A percentile compares a stretch with the other conserved stretches of the same genome.
These are phyloP conservation scores for Globisporangium paroecandrum DNA, from an alignment of 352 stramenopile genomes.

Conservation along the genomic window DNA sequence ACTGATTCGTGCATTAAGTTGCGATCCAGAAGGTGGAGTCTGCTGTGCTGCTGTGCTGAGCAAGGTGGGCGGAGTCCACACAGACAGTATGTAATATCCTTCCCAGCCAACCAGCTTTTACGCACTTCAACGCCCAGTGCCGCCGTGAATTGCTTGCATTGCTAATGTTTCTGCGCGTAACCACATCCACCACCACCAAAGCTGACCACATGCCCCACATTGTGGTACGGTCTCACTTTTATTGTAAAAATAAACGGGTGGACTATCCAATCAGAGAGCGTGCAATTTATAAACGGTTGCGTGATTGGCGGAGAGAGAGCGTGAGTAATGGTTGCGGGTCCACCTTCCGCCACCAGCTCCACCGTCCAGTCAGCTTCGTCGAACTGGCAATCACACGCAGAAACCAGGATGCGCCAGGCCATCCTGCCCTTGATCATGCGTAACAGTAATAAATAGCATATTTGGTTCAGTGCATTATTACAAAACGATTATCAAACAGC, in stretches of 20 bases:
- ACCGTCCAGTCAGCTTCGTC: constrained; percentile 6
- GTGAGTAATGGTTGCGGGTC: neutral
- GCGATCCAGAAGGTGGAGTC: too few relatives aligned
- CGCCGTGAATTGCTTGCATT: neutral
- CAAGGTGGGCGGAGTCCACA: neutral
- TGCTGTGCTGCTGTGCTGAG: neutral
- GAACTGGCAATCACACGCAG: constrained; percentile 7
- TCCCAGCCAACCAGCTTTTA: neutral
- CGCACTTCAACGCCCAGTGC: neutral
- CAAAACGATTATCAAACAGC: neutral
- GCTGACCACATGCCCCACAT: neutral
- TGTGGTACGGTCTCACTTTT: neutral
- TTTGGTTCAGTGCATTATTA: too few relatives aligned
- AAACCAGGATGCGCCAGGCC: neutral
- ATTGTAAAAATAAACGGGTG: neutral
- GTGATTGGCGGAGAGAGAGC: neutral
- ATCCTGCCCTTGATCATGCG: neutral
- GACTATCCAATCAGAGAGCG: neutral
- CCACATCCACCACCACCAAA: neutral
- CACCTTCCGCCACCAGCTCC: neutral
- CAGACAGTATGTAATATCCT: too few relatives aligned
- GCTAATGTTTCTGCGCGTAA: neutral
- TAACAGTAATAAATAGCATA: neutral
- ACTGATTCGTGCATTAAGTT: too few relatives aligned
- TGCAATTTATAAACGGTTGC: neutral